Base-by-base conservation (phyloP, 306 rosid genomes). In the Casuarina equisetifolia region DNA sequence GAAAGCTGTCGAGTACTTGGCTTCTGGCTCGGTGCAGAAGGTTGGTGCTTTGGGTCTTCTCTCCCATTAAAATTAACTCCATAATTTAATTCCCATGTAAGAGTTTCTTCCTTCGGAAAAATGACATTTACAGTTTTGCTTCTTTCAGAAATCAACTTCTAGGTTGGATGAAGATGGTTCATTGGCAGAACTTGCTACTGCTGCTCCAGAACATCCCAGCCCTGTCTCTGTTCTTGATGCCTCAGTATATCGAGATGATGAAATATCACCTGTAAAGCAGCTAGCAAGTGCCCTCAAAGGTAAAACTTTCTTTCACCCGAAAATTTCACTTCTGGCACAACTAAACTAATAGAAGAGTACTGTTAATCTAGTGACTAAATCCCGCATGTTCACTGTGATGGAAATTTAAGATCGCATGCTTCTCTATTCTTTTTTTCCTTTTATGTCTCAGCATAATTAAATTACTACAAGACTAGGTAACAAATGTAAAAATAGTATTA, bases 141-240 rank as follows among this genome's bases (percentile, higher is more conserved):
- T 43, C 46, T 84, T 80, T 87, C 87, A 92, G 98, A 84, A 81
- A 75, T 70, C 86, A 80, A 80, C 75, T 69, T 72, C 84, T 3
- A 87, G 84, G 73, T 79, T 83, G 70, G 85, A 87, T 62, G 92
- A 88, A 75, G 88, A 82, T 40, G 93, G 80, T 62, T 72, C 81
- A 62, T 64, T 72, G 57, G 82, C 85, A 11, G 97, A 90, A 70
- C 89, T 90, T 43, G 88, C 88, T 74, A 74, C 84, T 8, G 64
- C 68, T 76, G 81, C 81, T 12, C 91, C 83, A 0, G 97, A 91
- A 75, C 93, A 92, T 83, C 91, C 94, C 2, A 92, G 98, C 81
- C 96, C 97, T 35, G 84, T 88, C 64, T 91, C 98, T 2, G 94
- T 94, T 62, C 98, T 94, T 32, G 96, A 94, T 82, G 80, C 63